Percentiles rank a stretch among this genome's conserved stretches.
phyloP scores from a whole-genome alignment of 78 protist species.

The Salpingoeca rosetta region DNA sequence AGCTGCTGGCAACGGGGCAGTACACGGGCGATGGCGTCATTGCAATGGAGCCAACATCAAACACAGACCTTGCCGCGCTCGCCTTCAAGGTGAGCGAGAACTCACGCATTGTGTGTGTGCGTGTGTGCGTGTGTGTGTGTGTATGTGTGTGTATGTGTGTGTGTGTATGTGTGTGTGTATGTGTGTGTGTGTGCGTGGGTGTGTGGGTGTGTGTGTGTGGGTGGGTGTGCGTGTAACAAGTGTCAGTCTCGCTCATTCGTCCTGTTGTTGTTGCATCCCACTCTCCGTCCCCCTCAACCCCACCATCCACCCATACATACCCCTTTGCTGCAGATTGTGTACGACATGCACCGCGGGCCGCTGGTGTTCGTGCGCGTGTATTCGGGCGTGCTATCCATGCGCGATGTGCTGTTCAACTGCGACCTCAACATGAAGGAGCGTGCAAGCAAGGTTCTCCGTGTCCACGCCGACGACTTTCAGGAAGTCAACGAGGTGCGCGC shows the following conservation, averaged over 20 bases:
- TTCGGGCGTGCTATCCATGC: conserved; percentile 32
- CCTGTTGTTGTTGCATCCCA: no score
- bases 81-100: neutral
- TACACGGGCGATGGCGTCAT: neutral
- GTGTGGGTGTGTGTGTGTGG: no score
- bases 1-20: no score
- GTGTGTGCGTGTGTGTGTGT: neutral
- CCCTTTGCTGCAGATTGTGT: neutral
- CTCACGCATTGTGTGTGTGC: no score
- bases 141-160: conserved; percentile 2
- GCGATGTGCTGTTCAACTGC: neutral
- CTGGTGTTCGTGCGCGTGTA: conserved; percentile 66
- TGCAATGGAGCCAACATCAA: neutral
- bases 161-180: conserved; percentile 4
- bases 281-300: no score
- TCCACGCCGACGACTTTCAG: conserved; percentile 7
- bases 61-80: neutral
- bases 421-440: conserved; percentile 3
- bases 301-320: neutral
- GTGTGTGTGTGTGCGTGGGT: no score
- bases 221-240: no score
- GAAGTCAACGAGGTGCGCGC: no score
- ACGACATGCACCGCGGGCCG: conserved; percentile 48
- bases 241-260: no score
- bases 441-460: neutral